Evolutionary conservation across 208 protist species (phyloP).

Genomic region (Trichomonas gallinae): DNA sequence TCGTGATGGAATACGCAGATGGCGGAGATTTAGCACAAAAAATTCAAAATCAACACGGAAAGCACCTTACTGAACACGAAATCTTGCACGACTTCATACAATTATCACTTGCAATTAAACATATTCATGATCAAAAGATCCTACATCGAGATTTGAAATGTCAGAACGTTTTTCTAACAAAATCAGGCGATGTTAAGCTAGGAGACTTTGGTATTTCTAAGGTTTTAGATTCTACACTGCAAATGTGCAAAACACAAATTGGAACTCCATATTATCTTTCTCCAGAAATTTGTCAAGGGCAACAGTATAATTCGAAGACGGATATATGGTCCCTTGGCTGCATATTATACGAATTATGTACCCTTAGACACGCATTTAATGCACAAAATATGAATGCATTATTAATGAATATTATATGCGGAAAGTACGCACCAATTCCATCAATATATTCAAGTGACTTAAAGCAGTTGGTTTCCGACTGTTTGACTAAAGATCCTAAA

Average conservation of each 20-base stretch:
- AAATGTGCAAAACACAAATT: neutral
- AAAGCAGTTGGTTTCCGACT: neutral
- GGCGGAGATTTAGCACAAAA: conserved; percentile 30
- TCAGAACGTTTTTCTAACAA: conserved; percentile 24
- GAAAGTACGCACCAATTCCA: neutral
- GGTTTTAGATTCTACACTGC: neutral
- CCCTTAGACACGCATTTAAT: neutral
- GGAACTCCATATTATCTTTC: conserved; percentile 30
- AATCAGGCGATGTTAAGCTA: conserved; percentile 11
- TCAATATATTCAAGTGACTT: neutral
- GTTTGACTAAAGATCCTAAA: neutral
- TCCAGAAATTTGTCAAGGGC: conserved; percentile 28
- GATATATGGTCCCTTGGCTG: conserved; percentile 19
- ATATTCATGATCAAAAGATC: conserved; percentile 50
- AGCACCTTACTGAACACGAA: neutral
- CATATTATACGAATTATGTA: conserved; percentile 4
- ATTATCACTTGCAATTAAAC: conserved; percentile 44
- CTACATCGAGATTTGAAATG: conserved; percentile 49
- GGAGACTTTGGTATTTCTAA: conserved; percentile 25
- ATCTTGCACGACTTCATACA: conserved; percentile 31
- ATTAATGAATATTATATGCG: neutral
- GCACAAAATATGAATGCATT: neutral
- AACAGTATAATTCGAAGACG: conserved; percentile 23
- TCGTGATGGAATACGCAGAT: conserved; percentile 31
- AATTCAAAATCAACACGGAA: neutral